Base-by-base conservation (phyloP, 116 monocot species). In the Thalassia testudinum region DNA sequence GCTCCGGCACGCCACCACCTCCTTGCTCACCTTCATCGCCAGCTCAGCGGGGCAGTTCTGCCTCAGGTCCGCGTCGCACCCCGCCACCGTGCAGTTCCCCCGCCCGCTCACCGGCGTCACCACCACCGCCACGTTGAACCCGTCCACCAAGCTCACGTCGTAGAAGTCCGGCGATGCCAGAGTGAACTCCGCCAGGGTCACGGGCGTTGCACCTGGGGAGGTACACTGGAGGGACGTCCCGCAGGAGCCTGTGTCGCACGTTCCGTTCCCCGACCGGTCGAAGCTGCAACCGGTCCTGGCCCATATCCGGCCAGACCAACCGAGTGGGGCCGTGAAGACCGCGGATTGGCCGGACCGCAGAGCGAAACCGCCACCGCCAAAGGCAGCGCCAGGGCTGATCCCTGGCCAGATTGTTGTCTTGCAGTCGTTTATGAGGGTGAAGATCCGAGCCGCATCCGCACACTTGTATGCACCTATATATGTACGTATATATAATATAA, bases 131-230 rank as follows among this genome's bases (percentile, higher is more conserved):
- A 88, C 19, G 71, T 88, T 88, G 73, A 79, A 88, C n/a, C 88
- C 88, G 30, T 83, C 88, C 14, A 88, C 88, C 12, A 88, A 73
- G 62, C 79, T 79, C 21, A 88, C 88, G 61, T 88, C 88, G 62
- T 88, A 88, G 62, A 63, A 83, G 65, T 88, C 79, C 7, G 42
- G 28, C 0, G 65, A 56, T 21, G 69, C 88, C 1, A 88, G 71
- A 12, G 83, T 88, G 61, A 88, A 88, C 59, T 83, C 88, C 19
- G 83, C 88, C 2, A 88, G 76, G 0, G 74, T 71, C 22, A 76
- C 74, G 1, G 88, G 88, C 2, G 88, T 24, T 5, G 70, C 42
- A 1, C 88, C 88, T 12, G 83, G 71, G 15, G 63, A 70, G 1
- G 26, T 20, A 49, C 87, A 86, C 40, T 78, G 68, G 48, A 86